Evolutionary conservation across 148 eudicot species (phyloP).

Genomic region (Heliamphora exappendiculata): DNA sequence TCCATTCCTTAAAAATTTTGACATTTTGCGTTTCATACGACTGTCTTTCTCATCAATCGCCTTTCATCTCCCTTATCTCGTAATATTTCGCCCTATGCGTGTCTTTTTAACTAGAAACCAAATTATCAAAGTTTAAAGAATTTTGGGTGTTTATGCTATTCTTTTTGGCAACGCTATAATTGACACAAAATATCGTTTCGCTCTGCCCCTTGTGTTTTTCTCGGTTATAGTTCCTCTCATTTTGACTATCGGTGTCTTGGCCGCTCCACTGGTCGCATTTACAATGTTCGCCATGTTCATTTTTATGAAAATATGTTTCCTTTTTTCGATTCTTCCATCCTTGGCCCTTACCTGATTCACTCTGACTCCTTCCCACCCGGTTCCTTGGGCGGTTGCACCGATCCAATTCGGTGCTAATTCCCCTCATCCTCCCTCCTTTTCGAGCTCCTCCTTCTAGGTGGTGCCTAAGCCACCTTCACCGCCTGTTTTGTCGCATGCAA

Average conservation of each 20-base stretch:
- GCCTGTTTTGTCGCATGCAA: too few species aligned
- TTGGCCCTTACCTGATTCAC: too few species aligned
- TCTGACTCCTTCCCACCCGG: too few species aligned
- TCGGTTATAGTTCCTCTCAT: neutral
- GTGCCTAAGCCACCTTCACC: too few species aligned
- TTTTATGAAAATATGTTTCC: neutral
- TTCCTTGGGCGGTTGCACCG: too few species aligned
- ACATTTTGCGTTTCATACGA: neutral
- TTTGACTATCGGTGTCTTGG: neutral
- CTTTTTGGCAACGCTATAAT: neutral
- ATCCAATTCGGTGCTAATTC: too few species aligned
- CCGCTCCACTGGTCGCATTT: neutral
- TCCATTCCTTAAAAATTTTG: neutral
- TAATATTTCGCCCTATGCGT: neutral
- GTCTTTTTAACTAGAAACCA: neutral
- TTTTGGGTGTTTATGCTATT: neutral
- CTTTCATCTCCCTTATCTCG: neutral
- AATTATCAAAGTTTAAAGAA: neutral
- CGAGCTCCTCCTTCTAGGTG: too few species aligned
- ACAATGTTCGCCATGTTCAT: neutral
- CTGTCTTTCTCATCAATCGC: neutral
- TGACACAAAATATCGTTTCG: neutral
- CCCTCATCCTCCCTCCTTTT: too few species aligned
- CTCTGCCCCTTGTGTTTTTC: neutral
- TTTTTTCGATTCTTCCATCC: neutral